Base-by-base conservation (phyloP, 129 eudicot species). In the Rutidosis leptorrhynchoides region DNA sequence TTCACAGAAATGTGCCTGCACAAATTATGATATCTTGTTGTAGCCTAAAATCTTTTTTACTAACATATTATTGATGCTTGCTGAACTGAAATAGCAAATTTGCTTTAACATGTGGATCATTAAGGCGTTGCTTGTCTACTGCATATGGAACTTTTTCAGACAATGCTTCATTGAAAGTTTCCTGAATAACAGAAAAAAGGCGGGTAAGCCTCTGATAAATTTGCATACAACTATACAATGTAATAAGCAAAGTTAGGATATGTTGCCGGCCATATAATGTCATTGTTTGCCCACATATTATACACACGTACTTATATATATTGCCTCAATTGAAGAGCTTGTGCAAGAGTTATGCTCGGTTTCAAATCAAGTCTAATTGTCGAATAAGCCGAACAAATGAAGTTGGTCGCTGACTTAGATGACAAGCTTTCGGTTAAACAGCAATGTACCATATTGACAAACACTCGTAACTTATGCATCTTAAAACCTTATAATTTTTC, bases 81-180 rank as follows among this genome's bases (percentile, higher is more conserved):
- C 76, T 22, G 67, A 92, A 96, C 98, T 92, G 98, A 20, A 92
- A 84, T 72, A 92, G 98, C 49, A 92, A 84, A 84, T 88, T 92
- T 69, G 98, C 80, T 84, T 92, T 92, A 57, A 88, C 95, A 72
- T 92, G 98, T 58, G 98, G 96, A 70, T 92, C 98, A 76, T 92
- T 96, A 21, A 92, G 84, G 37, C 86, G 82, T 62, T 85, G 83
- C 29, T 82, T 80, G 79, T 92, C 96, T 64, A 88, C 98, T 78
- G 49, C 77, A 65, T 68, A 84, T 12, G 81, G 95, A 64, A 92
- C 96, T 78, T 82, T 88, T 33, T 75, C 74, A 37, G 96, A 79
- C 79, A 92, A 56, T 40, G 83, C 84, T 75, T 82, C 95, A 77
- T 92, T 92, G 79, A 81, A 80, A 64, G 82, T 92, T 85, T 92